Conservation (phyloP, 495 filamentous ascomycete species). For the Penicillium robsamsonii region DNA sequence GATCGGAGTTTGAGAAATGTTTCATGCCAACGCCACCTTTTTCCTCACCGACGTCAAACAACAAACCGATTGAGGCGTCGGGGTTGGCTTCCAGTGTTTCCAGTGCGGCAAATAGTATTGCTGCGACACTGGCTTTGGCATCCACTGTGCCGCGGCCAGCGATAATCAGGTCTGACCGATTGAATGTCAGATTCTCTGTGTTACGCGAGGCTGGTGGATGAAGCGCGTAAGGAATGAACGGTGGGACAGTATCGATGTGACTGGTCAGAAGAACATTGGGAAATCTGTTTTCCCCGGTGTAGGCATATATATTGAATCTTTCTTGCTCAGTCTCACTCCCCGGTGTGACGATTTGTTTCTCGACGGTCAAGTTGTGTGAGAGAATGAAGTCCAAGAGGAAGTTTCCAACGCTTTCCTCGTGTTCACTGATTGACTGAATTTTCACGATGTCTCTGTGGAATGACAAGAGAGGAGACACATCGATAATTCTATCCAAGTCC, state of each 20-base stretch:
- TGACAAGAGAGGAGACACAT: too few relatives aligned
- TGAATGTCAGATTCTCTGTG: neutral
- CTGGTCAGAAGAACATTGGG: constrained; percentile 56
- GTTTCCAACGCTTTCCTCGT: too few relatives aligned
- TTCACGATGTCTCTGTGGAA: too few relatives aligned
- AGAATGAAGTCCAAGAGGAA: too few relatives aligned
- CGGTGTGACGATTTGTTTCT: neutral
- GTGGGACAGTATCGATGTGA: constrained; percentile 62
- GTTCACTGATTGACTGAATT: too few relatives aligned
- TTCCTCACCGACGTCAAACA: constrained; percentile 84
- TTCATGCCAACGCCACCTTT: constrained; percentile 69
- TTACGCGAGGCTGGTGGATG: too few relatives aligned
- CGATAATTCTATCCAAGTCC: too few relatives aligned
- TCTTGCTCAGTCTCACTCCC: too few relatives aligned
- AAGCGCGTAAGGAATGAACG: constrained; percentile 48
- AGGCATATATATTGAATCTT: constrained; percentile 25
- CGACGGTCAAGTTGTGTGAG: neutral
- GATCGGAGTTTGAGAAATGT: too few relatives aligned
- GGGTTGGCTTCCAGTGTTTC: constrained; percentile 26
- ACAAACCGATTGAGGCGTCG: constrained; percentile 51
- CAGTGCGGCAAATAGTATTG: constrained; percentile 59
- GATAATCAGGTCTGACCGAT: constrained; percentile 47
- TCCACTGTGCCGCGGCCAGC: constrained; percentile 77
- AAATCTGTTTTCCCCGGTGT: constrained; percentile 16
- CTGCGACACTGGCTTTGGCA: constrained; percentile 78